Evolutionary conservation across 2,329 filamentous ascomycete genomes (phyloP), one percentile per base, ranked within the genome.

Genomic region (Peltaster fructicola): DNA sequence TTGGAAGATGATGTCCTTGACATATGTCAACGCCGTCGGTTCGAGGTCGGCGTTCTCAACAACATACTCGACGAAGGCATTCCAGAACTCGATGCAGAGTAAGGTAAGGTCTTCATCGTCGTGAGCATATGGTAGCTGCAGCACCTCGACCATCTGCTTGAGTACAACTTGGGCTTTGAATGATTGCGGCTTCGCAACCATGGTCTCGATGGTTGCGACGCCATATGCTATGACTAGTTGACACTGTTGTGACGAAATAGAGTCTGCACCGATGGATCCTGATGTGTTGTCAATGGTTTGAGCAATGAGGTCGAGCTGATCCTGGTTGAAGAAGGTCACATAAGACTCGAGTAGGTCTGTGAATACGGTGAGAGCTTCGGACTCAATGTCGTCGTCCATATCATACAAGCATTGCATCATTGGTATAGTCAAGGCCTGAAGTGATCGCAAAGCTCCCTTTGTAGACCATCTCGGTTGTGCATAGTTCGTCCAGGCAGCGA

Each of bases 31-130:
- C 72, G 73, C 80, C 5, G 50, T 37, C 3, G 55, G 49, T 4
- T 54, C 50, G 22, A 64, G 52, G 7, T 75, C 31, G 60, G 65
- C 56, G 71, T 56, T 59, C n/a, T n/a, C n/a, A n/a, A n/a, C n/a
- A 8, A 67, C 65, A 25, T 44, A 41, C 48, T 82, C 78, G 5
- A 78, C 67, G 43, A 73, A 81, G 1, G 68, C 72, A 10, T 68
- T 73, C 79, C 80, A 88, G 44, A 88, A 85, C 39, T 88, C 78
- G 8, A 85, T 60, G 1, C 73, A 68, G 2, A 70, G 66, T 1
- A 77, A 65, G 27, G 80, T 82, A 7, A 82, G 68, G 34, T 68
- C 71, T 39, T 88, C 76, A 27, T 85, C 77, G 4, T 65, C 65
- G 2, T 73, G 70, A 1, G 75, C 67, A 37, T 68, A 64, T 8